Percentiles rank a stretch among this genome's conserved stretches.
Conservation (phyloP, 345 rosid genomes). For the Euphorbia tirucalli region DNA sequence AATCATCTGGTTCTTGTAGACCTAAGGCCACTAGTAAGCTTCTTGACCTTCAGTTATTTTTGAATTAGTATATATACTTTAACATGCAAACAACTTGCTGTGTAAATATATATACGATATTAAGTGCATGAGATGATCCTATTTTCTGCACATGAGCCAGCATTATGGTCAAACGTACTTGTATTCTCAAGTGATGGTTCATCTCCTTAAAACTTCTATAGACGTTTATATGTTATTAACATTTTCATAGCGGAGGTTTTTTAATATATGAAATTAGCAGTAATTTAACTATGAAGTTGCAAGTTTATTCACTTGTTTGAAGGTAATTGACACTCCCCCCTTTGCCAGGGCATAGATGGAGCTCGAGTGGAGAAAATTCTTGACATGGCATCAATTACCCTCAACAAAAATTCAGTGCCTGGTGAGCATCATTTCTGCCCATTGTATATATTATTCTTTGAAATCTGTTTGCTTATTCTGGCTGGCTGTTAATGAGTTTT, state of each 20-base stretch:
- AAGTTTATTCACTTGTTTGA: too few relatives aligned
- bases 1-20: conserved; percentile 92
- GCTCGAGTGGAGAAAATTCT: conserved; percentile 92
- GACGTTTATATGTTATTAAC: too few relatives aligned
- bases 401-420: conserved; percentile 92
- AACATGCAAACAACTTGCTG: too few relatives aligned
- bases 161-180: not conserved
- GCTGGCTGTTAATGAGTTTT: not conserved
- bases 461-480: not conserved
- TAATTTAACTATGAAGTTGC: too few relatives aligned
- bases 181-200: too few relatives aligned
- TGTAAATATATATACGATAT: too few relatives aligned
- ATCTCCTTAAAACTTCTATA: not conserved
- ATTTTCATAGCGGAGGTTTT: too few relatives aligned
- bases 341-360: conserved; percentile 75
- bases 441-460: not conserved
- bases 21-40: conserved; percentile 74
- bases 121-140: too few relatives aligned
- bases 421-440: conserved; percentile 40
- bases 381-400: conserved; percentile 88
- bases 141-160: not conserved
- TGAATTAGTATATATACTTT: not conserved
- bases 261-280: too few relatives aligned
- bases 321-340: too few relatives aligned
- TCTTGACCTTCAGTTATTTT: not conserved